phyloP scores from a whole-genome alignment of 805 yeast genomes.

The Ogataea pilisensis region DNA sequence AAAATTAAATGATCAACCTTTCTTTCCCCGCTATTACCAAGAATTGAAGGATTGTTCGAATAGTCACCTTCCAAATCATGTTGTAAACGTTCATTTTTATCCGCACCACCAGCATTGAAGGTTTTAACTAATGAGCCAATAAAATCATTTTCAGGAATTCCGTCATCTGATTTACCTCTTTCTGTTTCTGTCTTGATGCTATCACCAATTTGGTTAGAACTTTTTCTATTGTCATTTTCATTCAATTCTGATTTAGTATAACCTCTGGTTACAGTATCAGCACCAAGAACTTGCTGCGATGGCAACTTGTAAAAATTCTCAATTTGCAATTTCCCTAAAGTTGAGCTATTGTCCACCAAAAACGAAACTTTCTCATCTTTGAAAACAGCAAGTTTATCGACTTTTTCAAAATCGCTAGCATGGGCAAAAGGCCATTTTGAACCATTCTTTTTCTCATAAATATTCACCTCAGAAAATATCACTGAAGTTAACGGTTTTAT shows the following conservation, averaged over 20 bases:
- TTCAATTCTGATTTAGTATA: conserved; percentile 20
- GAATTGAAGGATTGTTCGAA: conserved; percentile 40
- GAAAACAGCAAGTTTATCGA: conserved; percentile 27
- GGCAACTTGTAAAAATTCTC: conserved; percentile 24
- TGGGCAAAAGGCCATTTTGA: conserved; percentile 27
- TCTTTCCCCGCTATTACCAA: conserved; percentile 35
- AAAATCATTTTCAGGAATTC: conserved; percentile 1
- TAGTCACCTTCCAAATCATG: conserved; percentile 49
- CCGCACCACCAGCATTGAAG: conserved; percentile 6
- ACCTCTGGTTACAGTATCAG: conserved; percentile 49
- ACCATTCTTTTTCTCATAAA: conserved; percentile 30
- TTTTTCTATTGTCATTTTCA: conserved; percentile 7
- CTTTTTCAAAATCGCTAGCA: conserved; percentile 20
- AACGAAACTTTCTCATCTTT: conserved; percentile 21
- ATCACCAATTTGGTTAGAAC: background rate
- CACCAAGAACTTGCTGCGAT: conserved; percentile 38
- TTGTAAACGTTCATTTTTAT: conserved; percentile 34
- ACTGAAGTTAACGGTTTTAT: conserved; percentile 9
- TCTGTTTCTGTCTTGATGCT: background rate
- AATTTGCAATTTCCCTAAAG: conserved; percentile 24
- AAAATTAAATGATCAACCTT: conserved; percentile 58
- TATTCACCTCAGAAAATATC: conserved; percentile 20
- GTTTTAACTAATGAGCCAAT: conserved; percentile 9
- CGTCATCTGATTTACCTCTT: background rate
- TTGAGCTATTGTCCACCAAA: conserved; percentile 24